These are phyloP conservation scores for Candida insectalens DNA, from an alignment of 805 yeast genomes.

Conservation along the genomic window DNA sequence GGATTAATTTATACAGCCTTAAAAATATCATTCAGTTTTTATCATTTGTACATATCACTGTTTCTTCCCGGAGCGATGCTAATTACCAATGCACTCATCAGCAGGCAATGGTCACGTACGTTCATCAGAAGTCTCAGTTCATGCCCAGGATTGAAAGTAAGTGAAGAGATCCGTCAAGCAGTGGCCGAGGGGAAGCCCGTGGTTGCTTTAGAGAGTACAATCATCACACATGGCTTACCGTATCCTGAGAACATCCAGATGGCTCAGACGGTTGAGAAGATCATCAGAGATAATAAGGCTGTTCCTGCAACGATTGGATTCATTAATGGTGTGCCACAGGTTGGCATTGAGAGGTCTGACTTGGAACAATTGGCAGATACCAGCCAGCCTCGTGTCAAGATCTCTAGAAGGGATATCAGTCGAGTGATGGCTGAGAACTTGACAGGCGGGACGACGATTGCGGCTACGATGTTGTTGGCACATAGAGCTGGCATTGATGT, in stretches of 20 bases:
- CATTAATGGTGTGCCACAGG: slow-evolving; percentile 57
- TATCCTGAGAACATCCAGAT: slow-evolving; percentile 64
- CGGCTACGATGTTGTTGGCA: slow-evolving; percentile 80
- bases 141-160: slow-evolving; percentile 8
- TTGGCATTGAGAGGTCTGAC: slow-evolving; percentile 48
- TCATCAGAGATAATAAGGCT: slow-evolving; percentile 53
- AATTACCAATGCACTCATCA: too few relatives aligned
- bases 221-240: slow-evolving; percentile 85
- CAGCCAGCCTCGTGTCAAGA: slow-evolving; percentile 36
- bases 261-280: slow-evolving; percentile 60
- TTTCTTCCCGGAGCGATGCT: too few relatives aligned
- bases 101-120: too few relatives aligned
- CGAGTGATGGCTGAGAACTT: slow-evolving; percentile 50
- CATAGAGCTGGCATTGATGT: slow-evolving; percentile 67
- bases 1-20: too few relatives aligned
- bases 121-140: too few relatives aligned
- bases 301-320: slow-evolving; percentile 84
- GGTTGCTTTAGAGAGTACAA: slow-evolving; percentile 80
- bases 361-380: slow-evolving; percentile 39
- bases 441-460: slow-evolving; percentile 87
- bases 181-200: slow-evolving; percentile 49
- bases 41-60: too few relatives aligned
- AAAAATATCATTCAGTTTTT: too few relatives aligned
- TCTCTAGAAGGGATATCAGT: slow-evolving; percentile 75
- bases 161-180: slow-evolving; percentile 54